Conservation (phyloP, 78 protist species). For the Isochrysis galbana region DNA sequence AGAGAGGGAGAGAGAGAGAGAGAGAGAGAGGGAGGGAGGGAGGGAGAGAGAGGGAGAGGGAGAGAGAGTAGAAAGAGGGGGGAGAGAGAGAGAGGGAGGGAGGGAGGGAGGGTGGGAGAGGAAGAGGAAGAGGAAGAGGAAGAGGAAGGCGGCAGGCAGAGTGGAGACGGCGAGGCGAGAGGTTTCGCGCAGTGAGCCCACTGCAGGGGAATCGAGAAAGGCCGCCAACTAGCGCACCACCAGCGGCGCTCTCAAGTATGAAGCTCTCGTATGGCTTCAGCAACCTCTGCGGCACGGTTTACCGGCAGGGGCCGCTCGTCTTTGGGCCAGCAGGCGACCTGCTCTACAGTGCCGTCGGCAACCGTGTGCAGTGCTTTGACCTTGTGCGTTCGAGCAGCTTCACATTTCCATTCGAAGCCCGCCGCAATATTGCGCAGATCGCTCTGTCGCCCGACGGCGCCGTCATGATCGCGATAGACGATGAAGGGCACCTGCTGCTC, state of each 20-base stretch:
- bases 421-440: constrained; percentile 57
- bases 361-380: constrained; percentile 86
- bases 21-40: no score
- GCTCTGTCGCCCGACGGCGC: constrained; percentile 81
- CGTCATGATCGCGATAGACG: constrained; percentile 67
- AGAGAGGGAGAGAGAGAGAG: no score
- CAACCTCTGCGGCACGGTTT: constrained; percentile 87
- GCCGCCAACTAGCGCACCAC: no score
- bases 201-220: no score
- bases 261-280: constrained; percentile 21
- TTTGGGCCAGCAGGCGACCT: constrained; percentile 88
- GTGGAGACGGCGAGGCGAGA: no score
- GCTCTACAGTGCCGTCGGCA: constrained; percentile 88
- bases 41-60: no score
- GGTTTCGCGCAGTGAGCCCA: no score
- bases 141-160: no score
- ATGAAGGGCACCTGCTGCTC: constrained; percentile 58
- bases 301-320: constrained; percentile 81
- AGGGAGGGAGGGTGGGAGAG: no score
- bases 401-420: constrained; percentile 75
- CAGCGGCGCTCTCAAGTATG: background rate
- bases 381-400: constrained; percentile 54
- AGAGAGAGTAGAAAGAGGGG: no score
- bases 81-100: no score
- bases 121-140: no score